Conservation (phyloP, 331 rosid species). For the Spiraea crenata region DNA sequence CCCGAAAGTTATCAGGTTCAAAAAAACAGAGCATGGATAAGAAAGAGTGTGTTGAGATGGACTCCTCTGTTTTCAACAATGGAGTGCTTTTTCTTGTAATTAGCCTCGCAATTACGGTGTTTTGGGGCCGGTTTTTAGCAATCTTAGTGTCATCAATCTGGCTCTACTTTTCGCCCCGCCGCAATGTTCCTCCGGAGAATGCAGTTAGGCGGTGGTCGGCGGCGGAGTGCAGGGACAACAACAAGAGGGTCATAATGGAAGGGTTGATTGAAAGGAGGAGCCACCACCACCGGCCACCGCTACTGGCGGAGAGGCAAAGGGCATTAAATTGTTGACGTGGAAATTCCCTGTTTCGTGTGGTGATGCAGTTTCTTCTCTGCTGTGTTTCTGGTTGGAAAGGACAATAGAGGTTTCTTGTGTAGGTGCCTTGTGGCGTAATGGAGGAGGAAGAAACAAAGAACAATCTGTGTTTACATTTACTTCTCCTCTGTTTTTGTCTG, state of each 20-base stretch:
- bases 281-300: conserved; percentile 1
- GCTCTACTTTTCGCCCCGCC: conserved; percentile 35
- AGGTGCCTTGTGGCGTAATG: conserved; percentile 10
- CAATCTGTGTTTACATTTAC: conserved; percentile 11
- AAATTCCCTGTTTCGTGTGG: conserved; percentile 36
- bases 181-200: conserved; percentile 11
- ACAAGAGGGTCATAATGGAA: conserved; percentile 29
- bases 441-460: background rate
- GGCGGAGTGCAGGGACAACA: conserved; percentile 19
- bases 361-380: conserved; percentile 24
- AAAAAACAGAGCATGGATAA: conserved; percentile 6
- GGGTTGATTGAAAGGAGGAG: conserved; percentile 29
- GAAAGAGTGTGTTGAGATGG: background rate
- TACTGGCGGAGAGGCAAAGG: background rate
- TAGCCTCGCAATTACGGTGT: conserved; percentile 46
- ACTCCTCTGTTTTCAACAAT: conserved; percentile 6
- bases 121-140: conserved; percentile 50
- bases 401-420: conserved; percentile 10
- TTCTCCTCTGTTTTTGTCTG: background rate
- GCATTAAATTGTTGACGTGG: conserved; percentile 43
- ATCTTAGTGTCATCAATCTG: conserved; percentile 44
- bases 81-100: conserved; percentile 41
- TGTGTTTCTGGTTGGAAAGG: conserved; percentile 5
- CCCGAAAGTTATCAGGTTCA: background rate
- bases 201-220: conserved; percentile 27